Conservation (phyloP, 495 filamentous ascomycete genomes). For the Coniosporium apollinis region DNA sequence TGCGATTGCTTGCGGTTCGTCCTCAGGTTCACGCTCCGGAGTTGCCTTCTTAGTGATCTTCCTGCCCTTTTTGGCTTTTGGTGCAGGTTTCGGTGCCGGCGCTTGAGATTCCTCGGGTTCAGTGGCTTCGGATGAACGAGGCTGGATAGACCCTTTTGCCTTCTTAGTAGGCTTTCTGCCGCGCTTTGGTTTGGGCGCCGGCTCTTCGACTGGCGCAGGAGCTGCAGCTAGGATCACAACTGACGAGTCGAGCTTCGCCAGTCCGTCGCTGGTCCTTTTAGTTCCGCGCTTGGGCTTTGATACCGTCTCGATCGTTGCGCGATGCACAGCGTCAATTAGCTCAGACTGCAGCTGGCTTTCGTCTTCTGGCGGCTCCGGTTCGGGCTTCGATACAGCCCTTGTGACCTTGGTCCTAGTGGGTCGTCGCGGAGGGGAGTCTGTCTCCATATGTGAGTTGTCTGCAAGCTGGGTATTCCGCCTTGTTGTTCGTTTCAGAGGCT, state of each 20-base stretch:
- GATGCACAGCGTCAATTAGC: background rate
- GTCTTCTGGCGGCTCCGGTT: background rate
- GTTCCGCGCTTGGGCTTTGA: constrained; percentile 6
- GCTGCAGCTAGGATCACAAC: too few relatives aligned
- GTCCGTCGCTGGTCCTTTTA: constrained; percentile 14
- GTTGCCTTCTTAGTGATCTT: constrained; percentile 7
- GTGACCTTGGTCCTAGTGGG: background rate
- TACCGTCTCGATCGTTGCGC: background rate
- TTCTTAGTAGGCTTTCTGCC: constrained; percentile 9
- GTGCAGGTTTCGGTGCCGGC: too few relatives aligned
- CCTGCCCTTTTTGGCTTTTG: constrained; percentile 9
- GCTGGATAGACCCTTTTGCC: constrained; percentile 5
- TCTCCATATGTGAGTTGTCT: constrained; percentile 1
- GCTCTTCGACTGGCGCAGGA: too few relatives aligned
- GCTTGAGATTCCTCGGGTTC: too few relatives aligned
- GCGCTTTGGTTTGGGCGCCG: constrained; percentile 3
- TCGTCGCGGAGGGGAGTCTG: too few relatives aligned
- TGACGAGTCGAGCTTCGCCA: constrained; percentile 4
- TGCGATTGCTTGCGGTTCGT: constrained; percentile 1
- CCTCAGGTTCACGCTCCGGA: constrained; percentile 2
- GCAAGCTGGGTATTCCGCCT: constrained; percentile 3
- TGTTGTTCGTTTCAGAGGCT: constrained; percentile 4
- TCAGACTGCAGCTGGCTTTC: constrained; percentile 7
- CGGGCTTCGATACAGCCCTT: too few relatives aligned
- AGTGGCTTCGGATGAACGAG: constrained; percentile 4